phyloP scores from a whole-genome alignment of 2,329 filamentous ascomycete genomes.

The Sporothrix humicola region DNA sequence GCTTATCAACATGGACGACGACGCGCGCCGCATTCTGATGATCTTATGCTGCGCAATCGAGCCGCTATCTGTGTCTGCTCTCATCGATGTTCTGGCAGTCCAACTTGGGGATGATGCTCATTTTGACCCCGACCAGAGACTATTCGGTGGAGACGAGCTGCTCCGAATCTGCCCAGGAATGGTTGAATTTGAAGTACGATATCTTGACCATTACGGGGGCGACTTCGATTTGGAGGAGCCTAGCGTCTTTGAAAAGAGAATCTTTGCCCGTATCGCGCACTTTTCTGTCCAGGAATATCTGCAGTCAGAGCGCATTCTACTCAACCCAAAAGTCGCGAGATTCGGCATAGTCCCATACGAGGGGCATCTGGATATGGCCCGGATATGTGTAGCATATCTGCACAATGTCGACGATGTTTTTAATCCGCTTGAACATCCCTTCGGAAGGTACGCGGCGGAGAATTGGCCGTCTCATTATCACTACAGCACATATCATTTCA shows the following conservation, averaged over 20 bases:
- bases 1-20: background rate
- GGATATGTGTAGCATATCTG: background rate
- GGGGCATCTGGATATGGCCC: background rate
- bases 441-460: background rate
- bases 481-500: no score
- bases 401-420: background rate
- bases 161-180: background rate
- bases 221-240: no score
- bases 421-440: background rate
- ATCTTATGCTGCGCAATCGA: background rate
- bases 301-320: background rate
- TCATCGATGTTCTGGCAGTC: background rate
- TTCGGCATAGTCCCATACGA: background rate
- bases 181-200: no score
- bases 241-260: no score
- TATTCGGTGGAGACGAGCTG: background rate
- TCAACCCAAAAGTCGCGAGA: background rate
- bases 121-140: background rate
- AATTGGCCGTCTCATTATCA: no score
- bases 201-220: no score
- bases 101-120: background rate
- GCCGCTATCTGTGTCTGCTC: background rate
- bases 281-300: conserved; percentile 3
- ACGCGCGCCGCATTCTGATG: background rate
- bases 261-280: background rate